Conservation (phyloP, 352 stramenopile species). For the Pythium diclinum region DNA sequence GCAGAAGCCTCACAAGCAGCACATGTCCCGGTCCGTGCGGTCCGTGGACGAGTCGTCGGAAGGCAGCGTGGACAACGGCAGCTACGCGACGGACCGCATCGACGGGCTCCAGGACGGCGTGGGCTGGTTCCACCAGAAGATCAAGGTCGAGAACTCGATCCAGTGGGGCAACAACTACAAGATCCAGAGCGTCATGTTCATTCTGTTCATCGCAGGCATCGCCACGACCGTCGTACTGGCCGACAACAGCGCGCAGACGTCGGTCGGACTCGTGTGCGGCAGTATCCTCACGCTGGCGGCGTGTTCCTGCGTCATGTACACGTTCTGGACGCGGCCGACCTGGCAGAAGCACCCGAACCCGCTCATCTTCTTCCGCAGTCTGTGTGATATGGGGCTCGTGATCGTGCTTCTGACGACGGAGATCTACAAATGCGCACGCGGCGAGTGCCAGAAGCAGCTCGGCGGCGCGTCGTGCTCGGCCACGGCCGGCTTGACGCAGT, state of each 20-base stretch:
- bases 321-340: slow-evolving; percentile 67
- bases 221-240: slow-evolving; percentile 58
- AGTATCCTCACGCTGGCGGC: slow-evolving; percentile 78
- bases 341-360: slow-evolving; percentile 88
- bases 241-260: slow-evolving; percentile 49
- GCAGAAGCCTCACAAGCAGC: slow-evolving; percentile 8
- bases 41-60: slow-evolving; percentile 71
- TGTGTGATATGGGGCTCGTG: slow-evolving; percentile 82
- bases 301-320: slow-evolving; percentile 70
- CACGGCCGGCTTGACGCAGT: slow-evolving; percentile 76
- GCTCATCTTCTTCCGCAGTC: slow-evolving; percentile 83
- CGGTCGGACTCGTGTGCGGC: slow-evolving; percentile 69
- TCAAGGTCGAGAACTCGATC: slow-evolving; percentile 80
- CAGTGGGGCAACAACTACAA: slow-evolving; percentile 89
- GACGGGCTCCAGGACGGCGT: slow-evolving; percentile 49
- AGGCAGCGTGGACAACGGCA: slow-evolving; percentile 72
- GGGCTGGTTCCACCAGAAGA: slow-evolving; percentile 86
- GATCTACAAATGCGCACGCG: slow-evolving; percentile 70
- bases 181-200: slow-evolving; percentile 78
- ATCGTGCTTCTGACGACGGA: slow-evolving; percentile 72
- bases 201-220: slow-evolving; percentile 58
- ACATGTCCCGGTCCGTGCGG: slow-evolving; percentile 27
- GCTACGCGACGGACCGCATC: slow-evolving; percentile 64
- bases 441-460: slow-evolving; percentile 37
- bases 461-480: slow-evolving; percentile 47